These are phyloP conservation scores for Phaeosphaeriaceae sp. DNA, from an alignment of 2,329 filamentous ascomycete species.

Conservation along the genomic window DNA sequence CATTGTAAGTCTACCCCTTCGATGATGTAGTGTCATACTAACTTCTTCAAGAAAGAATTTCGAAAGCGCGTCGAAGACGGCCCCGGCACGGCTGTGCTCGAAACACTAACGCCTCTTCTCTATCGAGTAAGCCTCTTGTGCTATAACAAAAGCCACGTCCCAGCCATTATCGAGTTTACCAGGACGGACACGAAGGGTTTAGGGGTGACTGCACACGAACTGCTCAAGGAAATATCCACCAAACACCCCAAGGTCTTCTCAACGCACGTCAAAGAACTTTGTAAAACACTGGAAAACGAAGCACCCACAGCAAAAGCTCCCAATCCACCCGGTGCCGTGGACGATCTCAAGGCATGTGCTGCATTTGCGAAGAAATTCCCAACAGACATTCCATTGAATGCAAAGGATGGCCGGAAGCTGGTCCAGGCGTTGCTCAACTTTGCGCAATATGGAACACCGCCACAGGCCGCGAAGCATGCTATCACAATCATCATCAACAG, in stretches of 20 bases:
- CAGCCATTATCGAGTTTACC: constrained; percentile 86
- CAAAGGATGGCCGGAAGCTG: constrained; percentile 74
- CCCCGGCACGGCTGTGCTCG: constrained; percentile 69
- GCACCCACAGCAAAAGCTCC: constrained; percentile 72
- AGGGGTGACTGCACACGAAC: constrained; percentile 80
- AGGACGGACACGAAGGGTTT: constrained; percentile 82
- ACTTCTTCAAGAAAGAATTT: constrained; percentile 70
- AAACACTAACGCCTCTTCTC: constrained; percentile 81
- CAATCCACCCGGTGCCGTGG: constrained; percentile 78
- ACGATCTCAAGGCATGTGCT: constrained; percentile 92
- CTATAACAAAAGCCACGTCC: constrained; percentile 93
- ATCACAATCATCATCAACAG: constrained; percentile 86
- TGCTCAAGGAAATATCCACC: constrained; percentile 90
- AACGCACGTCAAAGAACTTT: constrained; percentile 89
- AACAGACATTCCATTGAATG: constrained; percentile 72
- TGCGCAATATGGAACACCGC: constrained; percentile 80
- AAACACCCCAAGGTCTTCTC: constrained; percentile 90
- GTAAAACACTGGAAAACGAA: constrained; percentile 81
- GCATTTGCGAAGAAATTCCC: constrained; percentile 89
- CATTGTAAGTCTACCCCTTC: constrained; percentile 55
- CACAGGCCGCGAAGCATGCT: constrained; percentile 89
- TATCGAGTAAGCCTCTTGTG: constrained; percentile 85
- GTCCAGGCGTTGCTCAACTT: constrained; percentile 81
- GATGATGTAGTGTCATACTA: constrained; percentile 7
- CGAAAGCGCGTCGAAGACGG: constrained; percentile 78